Base-by-base conservation (phyloP, 352 stramenopile genomes). In the Saprolegnia parasitica region DNA sequence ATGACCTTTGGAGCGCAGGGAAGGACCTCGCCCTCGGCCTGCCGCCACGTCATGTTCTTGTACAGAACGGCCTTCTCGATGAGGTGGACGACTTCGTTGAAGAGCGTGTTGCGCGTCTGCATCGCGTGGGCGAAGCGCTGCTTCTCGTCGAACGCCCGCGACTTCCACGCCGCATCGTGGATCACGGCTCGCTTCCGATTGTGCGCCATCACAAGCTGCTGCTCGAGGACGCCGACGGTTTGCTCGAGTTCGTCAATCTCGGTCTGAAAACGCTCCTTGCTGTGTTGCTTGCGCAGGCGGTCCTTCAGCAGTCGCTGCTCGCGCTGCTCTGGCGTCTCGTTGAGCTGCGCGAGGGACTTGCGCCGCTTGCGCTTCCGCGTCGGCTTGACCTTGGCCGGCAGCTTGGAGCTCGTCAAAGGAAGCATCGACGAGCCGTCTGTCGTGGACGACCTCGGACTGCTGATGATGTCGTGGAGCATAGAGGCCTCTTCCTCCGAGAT, bases 261-360 rank as follows among this genome's bases (percentile, higher is more conserved):
- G 13, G 23, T 46, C 20, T 57, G 20, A 10, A 50, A 26, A 20
- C 42, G 35, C 37, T 68, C 47, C 24, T 68, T 68, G 62, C 62
- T 68, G 23, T 68, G n/a, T n/a, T 68, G 18, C 37, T 68, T 68
- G 21, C 62, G 62, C 50, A 68, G 26, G 26, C 62, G 62, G 35
- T 68, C 62, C 23, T 68, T 68, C 5, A 29, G 29, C 16, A 68
- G 23, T 29, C 21, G 37, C 8, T 39, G 18, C 29, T 68, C 62
- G 32, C 62, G 62, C 15, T 68, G 16, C 23, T 0, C 20, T 18
- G 21, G 60, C 23, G 35, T 67, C 60, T 67, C 20, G 24, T 67
- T 67, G 21, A 21, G 46, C 23, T 37, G 16, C 58, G 58, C 23
- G 15, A 3, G 4, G 9, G 58, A 40, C 58, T 35, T 24, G 40